phyloP scores from a whole-genome alignment of 1,284 basidiomycete genomes.

The Jaminaea rosea region DNA sequence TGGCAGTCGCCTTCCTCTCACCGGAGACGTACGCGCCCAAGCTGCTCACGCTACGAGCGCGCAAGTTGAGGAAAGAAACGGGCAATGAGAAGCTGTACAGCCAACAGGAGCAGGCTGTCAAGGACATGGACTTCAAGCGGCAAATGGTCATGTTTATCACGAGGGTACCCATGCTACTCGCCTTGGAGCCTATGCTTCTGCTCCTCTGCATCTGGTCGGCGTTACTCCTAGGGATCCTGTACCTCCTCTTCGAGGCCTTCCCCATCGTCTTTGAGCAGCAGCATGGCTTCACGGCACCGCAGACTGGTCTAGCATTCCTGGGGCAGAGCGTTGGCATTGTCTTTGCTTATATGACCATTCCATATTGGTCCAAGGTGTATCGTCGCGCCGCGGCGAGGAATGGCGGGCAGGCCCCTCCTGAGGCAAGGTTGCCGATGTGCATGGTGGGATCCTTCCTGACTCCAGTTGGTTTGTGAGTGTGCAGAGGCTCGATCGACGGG shows the following conservation, averaged over 20 bases:
- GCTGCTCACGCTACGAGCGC: conserved; percentile 57
- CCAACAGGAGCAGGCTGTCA: conserved; percentile 48
- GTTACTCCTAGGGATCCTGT: conserved; percentile 64
- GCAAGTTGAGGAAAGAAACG: conserved; percentile 4
- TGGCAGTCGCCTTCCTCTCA: conserved; percentile 5
- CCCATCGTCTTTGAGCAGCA: conserved; percentile 36
- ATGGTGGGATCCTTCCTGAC: conserved; percentile 56
- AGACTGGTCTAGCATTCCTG: conserved; percentile 61
- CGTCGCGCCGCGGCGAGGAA: conserved; percentile 17
- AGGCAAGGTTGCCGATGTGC: conserved; percentile 51
- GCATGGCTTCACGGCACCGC: conserved; percentile 50
- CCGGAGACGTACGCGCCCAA: conserved; percentile 66
- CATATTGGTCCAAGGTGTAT: conserved; percentile 56
- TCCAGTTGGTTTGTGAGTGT: conserved; percentile 11
- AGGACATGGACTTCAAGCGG: conserved; percentile 49
- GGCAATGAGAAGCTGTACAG: conserved; percentile 6
- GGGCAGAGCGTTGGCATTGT: conserved; percentile 65
- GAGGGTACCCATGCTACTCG: conserved; percentile 6
- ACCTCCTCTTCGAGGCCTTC: conserved; percentile 64
- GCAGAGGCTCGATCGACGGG: too few relatives aligned
- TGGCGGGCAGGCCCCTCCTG: conserved; percentile 59
- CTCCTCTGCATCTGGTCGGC: conserved; percentile 48
- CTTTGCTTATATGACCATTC: conserved; percentile 55
- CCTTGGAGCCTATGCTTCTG: conserved; percentile 13
- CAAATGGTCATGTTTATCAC: conserved; percentile 53